Evolutionary conservation across 345 rosid species (phyloP).

Genomic region (Populus nigra): DNA sequence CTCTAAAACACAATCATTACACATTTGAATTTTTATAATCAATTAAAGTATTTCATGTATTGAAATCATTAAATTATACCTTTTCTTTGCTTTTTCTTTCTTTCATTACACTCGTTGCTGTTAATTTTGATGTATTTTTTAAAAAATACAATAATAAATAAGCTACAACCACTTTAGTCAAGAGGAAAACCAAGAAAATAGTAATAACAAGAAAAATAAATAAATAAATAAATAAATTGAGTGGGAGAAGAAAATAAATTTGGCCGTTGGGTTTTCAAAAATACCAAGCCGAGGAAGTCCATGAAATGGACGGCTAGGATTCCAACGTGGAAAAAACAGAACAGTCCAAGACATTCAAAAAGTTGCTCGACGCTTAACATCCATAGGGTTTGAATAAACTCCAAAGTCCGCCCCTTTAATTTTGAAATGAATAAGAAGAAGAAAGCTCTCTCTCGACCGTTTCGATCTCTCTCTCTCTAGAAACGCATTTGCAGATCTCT

Average conservation of each 20-base stretch:
- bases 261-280: conserved; percentile 49
- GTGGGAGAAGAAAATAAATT: conserved; percentile 12
- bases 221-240: background rate
- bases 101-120: too few relatives aligned
- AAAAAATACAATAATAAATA: background rate
- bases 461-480: background rate
- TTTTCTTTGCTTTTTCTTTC: too few relatives aligned
- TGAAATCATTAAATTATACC: too few relatives aligned
- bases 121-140: background rate
- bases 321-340: conserved; percentile 15
- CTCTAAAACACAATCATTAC: background rate
- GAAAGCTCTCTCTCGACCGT: conserved; percentile 25
- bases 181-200: background rate
- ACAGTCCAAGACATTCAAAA: conserved; percentile 25
- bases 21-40: background rate
- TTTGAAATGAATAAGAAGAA: conserved; percentile 47
- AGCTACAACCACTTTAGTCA: background rate
- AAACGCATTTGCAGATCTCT: conserved; percentile 28
- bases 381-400: conserved; percentile 47
- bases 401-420: conserved; percentile 55
- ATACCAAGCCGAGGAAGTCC: background rate
- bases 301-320: conserved; percentile 41
- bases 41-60: background rate
- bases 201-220: too few relatives aligned
- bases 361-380: conserved; percentile 33